Evolutionary conservation across 2,329 filamentous ascomycete species (phyloP).

Genomic region (Aphanoascus verrucosus): DNA sequence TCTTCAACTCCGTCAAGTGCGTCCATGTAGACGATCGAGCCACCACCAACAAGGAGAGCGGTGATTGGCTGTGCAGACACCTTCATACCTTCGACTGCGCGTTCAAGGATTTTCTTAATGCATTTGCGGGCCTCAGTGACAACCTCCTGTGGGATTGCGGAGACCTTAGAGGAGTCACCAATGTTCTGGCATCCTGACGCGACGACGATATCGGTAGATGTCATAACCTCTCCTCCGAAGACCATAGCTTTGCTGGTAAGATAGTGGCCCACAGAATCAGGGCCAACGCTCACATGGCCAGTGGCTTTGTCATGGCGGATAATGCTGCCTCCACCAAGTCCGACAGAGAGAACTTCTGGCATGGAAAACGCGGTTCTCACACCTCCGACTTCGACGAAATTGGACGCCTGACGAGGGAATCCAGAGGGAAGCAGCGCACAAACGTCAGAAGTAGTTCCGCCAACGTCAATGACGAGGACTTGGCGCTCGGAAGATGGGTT

Average conservation of each 20-base stretch:
- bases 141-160: slow-evolving; percentile 16
- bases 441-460: slow-evolving; percentile 56
- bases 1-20: slow-evolving; percentile 41
- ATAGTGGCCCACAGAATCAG: slow-evolving; percentile 52
- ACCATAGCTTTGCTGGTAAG: slow-evolving; percentile 45
- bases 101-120: slow-evolving; percentile 42
- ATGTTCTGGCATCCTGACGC: slow-evolving; percentile 23
- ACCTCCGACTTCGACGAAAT: slow-evolving; percentile 52
- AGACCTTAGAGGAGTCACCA: slow-evolving; percentile 20
- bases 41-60: slow-evolving; percentile 49
- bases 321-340: slow-evolving; percentile 46
- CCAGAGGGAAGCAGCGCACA: slow-evolving; percentile 51
- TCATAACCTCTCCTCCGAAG: slow-evolving; percentile 48
- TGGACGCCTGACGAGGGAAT: slow-evolving; percentile 52
- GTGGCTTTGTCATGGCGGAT: slow-evolving; percentile 27
- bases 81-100: slow-evolving; percentile 47
- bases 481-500: slow-evolving; percentile 18
- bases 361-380: slow-evolving; percentile 54
- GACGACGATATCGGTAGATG: slow-evolving; percentile 48
- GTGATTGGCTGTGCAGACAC: slow-evolving; percentile 43
- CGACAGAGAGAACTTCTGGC: slow-evolving; percentile 47
- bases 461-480: slow-evolving; percentile 50
- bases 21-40: slow-evolving; percentile 43
- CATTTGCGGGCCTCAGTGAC: slow-evolving; percentile 22
- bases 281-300: slow-evolving; percentile 42